These are phyloP conservation scores for Debaryomyces robertsiae DNA, from an alignment of 1,139 yeast genomes.

Conservation along the genomic window DNA sequence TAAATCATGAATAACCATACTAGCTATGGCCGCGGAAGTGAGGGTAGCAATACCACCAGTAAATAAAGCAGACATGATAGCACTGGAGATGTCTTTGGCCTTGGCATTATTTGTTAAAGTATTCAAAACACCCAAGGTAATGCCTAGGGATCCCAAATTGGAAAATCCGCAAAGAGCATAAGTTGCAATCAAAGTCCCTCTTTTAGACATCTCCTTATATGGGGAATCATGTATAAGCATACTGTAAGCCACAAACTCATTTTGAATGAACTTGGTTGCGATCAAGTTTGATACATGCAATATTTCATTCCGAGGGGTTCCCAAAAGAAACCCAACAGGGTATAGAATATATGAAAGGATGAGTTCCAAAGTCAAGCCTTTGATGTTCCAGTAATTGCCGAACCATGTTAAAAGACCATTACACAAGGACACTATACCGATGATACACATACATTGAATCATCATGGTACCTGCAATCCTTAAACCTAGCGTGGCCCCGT, in stretches of 20 bases:
- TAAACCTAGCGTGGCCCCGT: conserved; percentile 65
- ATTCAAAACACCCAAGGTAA: conserved; percentile 63
- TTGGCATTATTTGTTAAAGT: conserved; percentile 56
- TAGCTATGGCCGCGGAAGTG: conserved; percentile 65
- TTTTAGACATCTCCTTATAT: conserved; percentile 50
- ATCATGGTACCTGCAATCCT: conserved; percentile 61
- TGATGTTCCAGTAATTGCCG: conserved; percentile 64
- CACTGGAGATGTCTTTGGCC: conserved; percentile 50
- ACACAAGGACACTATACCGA: conserved; percentile 59
- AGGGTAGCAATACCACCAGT: conserved; percentile 61
- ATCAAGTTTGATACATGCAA: conserved; percentile 54
- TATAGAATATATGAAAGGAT: conserved; percentile 61
- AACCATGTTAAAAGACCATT: conserved; percentile 66
- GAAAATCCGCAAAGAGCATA: conserved; percentile 69
- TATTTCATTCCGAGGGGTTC: conserved; percentile 61
- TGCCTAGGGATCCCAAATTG: conserved; percentile 65
- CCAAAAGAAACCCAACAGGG: conserved; percentile 64
- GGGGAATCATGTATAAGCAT: conserved; percentile 47
- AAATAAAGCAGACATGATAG: conserved; percentile 54
- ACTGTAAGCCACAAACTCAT: conserved; percentile 62
- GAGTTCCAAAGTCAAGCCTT: conserved; percentile 54
- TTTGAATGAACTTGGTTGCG: conserved; percentile 63
- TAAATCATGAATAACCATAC: conserved; percentile 64
- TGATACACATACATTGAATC: conserved; percentile 65
- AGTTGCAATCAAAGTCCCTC: conserved; percentile 62